A percentile compares a stretch with the other conserved stretches of the same genome.
Evolutionary conservation across 805 yeast species (phyloP).

Genomic region (Ogataea pilisensis): DNA sequence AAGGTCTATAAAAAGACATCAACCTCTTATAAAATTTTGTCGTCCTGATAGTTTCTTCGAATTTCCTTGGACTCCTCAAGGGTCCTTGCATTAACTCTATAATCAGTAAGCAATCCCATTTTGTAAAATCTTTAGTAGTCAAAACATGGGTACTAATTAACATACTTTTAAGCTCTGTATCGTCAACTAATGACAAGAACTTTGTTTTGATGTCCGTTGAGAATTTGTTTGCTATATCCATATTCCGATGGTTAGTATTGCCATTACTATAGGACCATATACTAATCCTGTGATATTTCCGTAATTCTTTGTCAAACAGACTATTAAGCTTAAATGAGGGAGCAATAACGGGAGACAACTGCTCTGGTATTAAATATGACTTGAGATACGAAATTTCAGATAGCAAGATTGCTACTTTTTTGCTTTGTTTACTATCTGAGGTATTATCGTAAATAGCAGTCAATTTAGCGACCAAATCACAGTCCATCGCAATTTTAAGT

Average conservation of each 20-base stretch:
- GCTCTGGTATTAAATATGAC: slow-evolving; percentile 50
- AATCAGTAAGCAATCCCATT: slow-evolving; percentile 86
- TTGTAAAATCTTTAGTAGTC: slow-evolving; percentile 69
- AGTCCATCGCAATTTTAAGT: slow-evolving; percentile 48
- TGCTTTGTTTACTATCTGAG: slow-evolving; percentile 40
- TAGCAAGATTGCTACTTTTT: slow-evolving; percentile 61
- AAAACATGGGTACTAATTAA: slow-evolving; percentile 67
- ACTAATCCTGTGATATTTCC: slow-evolving; percentile 19
- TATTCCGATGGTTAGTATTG: slow-evolving; percentile 14
- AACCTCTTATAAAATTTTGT: slow-evolving; percentile 85
- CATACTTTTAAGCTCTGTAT: slow-evolving; percentile 59
- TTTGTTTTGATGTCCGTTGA: slow-evolving; percentile 22
- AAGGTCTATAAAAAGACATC: slow-evolving; percentile 85
- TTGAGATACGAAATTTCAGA: slow-evolving; percentile 59
- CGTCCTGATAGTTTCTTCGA: slow-evolving; percentile 72
- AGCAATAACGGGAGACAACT: slow-evolving; percentile 27
- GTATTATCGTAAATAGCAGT: slow-evolving; percentile 33
- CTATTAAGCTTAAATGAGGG: slow-evolving; percentile 27
- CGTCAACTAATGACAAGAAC: slow-evolving; percentile 42
- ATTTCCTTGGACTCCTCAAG: slow-evolving; percentile 58
- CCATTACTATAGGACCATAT: slow-evolving; percentile 4
- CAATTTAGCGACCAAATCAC: slow-evolving; percentile 50
- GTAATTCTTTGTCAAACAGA: slow-evolving; percentile 25
- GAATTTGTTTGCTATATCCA: slow-evolving; percentile 12
- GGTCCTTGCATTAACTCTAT: slow-evolving; percentile 80